Evolutionary conservation across 805 yeast genomes (phyloP), one percentile per base, ranked within the genome.

Genomic region (Metschnikowia orientalis): DNA sequence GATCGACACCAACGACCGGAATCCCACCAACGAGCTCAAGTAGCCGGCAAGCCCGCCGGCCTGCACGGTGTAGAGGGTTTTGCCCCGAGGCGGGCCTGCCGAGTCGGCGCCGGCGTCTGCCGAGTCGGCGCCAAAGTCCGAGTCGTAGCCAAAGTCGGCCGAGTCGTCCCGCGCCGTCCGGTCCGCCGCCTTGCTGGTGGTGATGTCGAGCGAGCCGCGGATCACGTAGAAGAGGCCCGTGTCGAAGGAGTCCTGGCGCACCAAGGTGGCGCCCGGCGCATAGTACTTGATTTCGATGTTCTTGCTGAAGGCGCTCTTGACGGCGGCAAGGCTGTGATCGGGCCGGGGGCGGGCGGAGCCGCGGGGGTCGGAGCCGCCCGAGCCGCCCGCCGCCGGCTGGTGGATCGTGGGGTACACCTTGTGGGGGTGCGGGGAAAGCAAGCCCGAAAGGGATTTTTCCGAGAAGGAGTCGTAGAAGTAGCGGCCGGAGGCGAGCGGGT

Each of bases 11-110:
- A 87, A 75, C 0, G 97, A 85, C 37, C 79, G 75, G 41, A 81
- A 77, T 1, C 95, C 92, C 7, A 88, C 71, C 10, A 89, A 56
- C 0, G 94, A 73, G 4, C 95, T 86, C 28, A 90, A 55, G 51
- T 85, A 90, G 0, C 97, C 97, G 0, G 90, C 94, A 10, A 90
- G 56, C 4, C 92, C 92, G 5, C 97, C 97, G 2, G 80, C 67
- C 10, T 69, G 60, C 2, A 87, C 78, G 0, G 77, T 70, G 45
- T 79, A 80, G 2, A 85, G 45, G 18, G 57, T 55, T 23, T 66
- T 69, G 19, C 12, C 10, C 3, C 17, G 21, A 8, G 13, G 13
- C 7, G 13, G 23, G 34, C 10, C 20, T 18, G 6, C 3, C 4
- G 7, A 13, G 9, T 17, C 11, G 8, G 9, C 8, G 18, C 24